These are phyloP conservation scores for Paecilomyces fulvus DNA, from an alignment of 2,329 filamentous ascomycete genomes.

Conservation along the genomic window DNA sequence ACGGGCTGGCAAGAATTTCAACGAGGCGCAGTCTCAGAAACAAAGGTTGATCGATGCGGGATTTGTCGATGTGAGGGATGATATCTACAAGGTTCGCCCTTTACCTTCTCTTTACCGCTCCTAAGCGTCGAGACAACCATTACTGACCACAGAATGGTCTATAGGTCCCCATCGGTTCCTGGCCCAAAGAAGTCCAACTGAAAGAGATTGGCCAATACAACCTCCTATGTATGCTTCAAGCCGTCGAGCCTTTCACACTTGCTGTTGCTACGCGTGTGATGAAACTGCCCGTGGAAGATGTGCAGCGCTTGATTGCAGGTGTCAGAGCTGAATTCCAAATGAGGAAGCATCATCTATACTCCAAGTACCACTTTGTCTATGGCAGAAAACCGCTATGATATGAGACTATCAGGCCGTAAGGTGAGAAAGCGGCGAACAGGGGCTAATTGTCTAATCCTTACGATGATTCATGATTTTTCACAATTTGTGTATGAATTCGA, in stretches of 20 bases:
- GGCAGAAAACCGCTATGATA: slow-evolving; percentile 2
- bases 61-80: slow-evolving; percentile 22
- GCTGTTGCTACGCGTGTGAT: slow-evolving; percentile 16
- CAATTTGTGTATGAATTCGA: too few species aligned
- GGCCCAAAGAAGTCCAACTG: slow-evolving; percentile 19
- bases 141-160: not conserved
- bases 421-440: too few species aligned
- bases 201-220: slow-evolving; percentile 33
- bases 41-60: slow-evolving; percentile 21
- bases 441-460: too few species aligned
- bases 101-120: not conserved
- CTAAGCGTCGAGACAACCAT: not conserved
- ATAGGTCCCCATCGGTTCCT: slow-evolving; percentile 21
- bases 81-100: slow-evolving; percentile 14
- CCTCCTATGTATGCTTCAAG: slow-evolving; percentile 11
- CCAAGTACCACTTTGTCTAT: slow-evolving; percentile 7
- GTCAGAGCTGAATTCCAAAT: slow-evolving; percentile 21
- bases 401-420: not conserved
- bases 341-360: slow-evolving; percentile 18
- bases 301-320: slow-evolving; percentile 19
- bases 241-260: slow-evolving; percentile 16
- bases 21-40: slow-evolving; percentile 16
- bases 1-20: slow-evolving; percentile 15
- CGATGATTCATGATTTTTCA: too few species aligned
- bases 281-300: slow-evolving; percentile 16